Conservation (phyloP, 768 basidiomycete genomes). For the Lactarius deliciosus region DNA sequence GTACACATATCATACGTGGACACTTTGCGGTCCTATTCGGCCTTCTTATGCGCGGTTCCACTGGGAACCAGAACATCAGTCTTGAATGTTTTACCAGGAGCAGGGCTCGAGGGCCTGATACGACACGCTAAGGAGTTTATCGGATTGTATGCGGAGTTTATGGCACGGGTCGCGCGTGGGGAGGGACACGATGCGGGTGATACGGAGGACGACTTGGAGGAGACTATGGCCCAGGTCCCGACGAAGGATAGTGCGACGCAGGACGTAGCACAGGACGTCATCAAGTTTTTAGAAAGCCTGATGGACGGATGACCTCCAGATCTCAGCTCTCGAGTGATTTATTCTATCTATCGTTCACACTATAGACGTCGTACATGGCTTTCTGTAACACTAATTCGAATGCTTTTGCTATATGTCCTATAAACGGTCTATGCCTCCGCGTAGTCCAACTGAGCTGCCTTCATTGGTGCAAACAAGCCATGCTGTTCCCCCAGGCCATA, state of each 20-base stretch:
- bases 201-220: conserved; percentile 22
- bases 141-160: conserved; percentile 41
- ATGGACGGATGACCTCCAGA: conserved; percentile 21
- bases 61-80: conserved; percentile 38
- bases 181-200: conserved; percentile 23
- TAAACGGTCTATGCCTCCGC: not conserved
- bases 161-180: conserved; percentile 32
- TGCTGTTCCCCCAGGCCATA: conserved; percentile 85
- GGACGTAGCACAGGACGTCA: conserved; percentile 42
- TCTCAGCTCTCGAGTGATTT: conserved; percentile 9
- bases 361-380: conserved; percentile 1
- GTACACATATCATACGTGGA: conserved; percentile 55
- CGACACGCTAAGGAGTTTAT: conserved; percentile 43
- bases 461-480: conserved; percentile 55
- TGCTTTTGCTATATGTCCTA: not conserved
- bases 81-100: conserved; percentile 39
- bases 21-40: conserved; percentile 77
- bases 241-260: conserved; percentile 32
- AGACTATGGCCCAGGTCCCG: conserved; percentile 8
- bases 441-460: conserved; percentile 37
- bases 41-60: conserved; percentile 41
- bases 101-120: conserved; percentile 38
- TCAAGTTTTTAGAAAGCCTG: conserved; percentile 52
- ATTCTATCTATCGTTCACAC: conserved; percentile 7
- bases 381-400: conserved; percentile 11